These are phyloP conservation scores for Nicotiana tomentosiformis DNA, from an alignment of 257 asterid genomes.

Conservation along the genomic window DNA sequence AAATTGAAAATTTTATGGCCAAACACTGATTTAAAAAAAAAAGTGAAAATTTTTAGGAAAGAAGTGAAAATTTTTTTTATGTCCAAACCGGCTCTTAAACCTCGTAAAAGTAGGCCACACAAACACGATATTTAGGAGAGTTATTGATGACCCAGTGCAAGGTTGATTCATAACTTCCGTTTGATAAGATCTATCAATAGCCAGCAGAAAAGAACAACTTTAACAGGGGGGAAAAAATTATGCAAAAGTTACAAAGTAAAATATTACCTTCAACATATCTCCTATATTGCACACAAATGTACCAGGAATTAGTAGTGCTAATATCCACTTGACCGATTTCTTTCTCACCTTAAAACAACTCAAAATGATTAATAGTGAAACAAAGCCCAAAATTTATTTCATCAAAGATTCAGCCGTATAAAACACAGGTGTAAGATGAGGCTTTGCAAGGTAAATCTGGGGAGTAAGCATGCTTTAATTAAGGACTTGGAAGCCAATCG, in stretches of 20 bases:
- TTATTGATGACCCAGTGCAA: conserved; percentile 67
- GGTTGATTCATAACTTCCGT: conserved; percentile 74
- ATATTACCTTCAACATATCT: conserved; percentile 74
- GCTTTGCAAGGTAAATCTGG: no score
- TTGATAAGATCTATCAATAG: conserved; percentile 46
- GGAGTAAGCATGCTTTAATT: no score
- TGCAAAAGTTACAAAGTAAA: not conserved
- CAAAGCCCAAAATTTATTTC: not conserved
- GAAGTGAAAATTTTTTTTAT: no score
- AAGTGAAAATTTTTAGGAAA: no score
- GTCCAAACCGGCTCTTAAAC: conserved; percentile 16
- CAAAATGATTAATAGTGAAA: not conserved
- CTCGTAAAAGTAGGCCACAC: conserved; percentile 82
- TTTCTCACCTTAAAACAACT: conserved; percentile 52
- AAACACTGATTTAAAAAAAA: no score
- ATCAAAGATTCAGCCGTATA: not conserved
- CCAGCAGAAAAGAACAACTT: not conserved
- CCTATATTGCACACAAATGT: conserved; percentile 88
- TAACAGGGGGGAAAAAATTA: not conserved
- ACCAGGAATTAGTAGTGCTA: conserved; percentile 68
- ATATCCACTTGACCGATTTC: conserved; percentile 73
- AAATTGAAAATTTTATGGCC: no score
- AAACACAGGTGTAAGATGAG: no score
- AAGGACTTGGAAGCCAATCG: no score
- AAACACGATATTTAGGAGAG: conserved; percentile 54